phyloP scores from a whole-genome alignment of 2,329 filamentous ascomycete genomes.

The Trichoderma harzianum region DNA sequence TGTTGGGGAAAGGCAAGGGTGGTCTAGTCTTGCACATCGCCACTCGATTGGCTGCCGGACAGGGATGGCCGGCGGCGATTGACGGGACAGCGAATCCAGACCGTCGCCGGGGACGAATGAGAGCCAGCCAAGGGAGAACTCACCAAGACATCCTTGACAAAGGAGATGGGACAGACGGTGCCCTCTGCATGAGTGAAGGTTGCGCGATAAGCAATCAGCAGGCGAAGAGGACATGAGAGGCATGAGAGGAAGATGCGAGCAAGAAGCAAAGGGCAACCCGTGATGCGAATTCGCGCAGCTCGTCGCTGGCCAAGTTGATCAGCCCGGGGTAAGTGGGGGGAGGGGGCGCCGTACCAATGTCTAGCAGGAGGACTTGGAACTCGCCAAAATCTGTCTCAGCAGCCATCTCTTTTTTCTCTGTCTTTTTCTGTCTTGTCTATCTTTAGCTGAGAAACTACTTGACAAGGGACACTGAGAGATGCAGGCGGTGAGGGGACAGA shows the following conservation, averaged over 20 bases:
- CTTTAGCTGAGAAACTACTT: not conserved
- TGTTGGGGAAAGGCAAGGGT: constrained; percentile 18
- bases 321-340: constrained; percentile 13
- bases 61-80: constrained; percentile 17
- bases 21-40: constrained; percentile 4
- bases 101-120: constrained; percentile 20
- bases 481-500: constrained; percentile 3
- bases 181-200: constrained; percentile 55
- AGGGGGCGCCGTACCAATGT: constrained; percentile 33
- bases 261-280: not conserved
- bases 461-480: not conserved
- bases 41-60: constrained; percentile 19
- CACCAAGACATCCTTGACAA: constrained; percentile 80
- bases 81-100: constrained; percentile 18
- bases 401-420: constrained; percentile 4
- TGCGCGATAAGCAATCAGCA: constrained; percentile 19
- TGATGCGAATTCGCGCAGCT: constrained; percentile 3
- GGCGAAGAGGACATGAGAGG: not conserved
- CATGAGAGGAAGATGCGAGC: not conserved
- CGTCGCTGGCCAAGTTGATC: constrained; percentile 4
- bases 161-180: constrained; percentile 78
- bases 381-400: constrained; percentile 27
- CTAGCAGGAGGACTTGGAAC: constrained; percentile 35
- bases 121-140: constrained; percentile 36
- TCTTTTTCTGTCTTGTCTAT: not conserved